Conservation (phyloP, 495 filamentous ascomycete species). For the Aspergillus asperescens region DNA sequence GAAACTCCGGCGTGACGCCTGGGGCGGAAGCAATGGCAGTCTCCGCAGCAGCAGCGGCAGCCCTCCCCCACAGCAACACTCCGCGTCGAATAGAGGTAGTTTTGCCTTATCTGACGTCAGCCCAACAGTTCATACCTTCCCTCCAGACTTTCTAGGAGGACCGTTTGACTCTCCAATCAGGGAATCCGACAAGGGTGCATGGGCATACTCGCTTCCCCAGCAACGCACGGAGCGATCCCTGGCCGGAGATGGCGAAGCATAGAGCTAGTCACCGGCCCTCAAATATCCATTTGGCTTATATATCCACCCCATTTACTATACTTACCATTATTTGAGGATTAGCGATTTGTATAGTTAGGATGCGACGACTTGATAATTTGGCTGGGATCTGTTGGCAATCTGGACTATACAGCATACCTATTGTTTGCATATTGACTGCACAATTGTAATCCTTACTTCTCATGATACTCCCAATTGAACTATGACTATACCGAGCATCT, state of each 20-base stretch:
- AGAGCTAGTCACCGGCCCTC: neutral
- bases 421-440: conserved; percentile 4
- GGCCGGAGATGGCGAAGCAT: neutral
- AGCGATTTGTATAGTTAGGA: conserved; percentile 10
- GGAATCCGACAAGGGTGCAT: conserved; percentile 10
- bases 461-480: neutral
- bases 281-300: neutral
- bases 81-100: conserved; percentile 35
- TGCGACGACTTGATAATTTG: conserved; percentile 5
- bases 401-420: neutral
- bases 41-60: conserved; percentile 60
- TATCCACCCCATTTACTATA: conserved; percentile 10
- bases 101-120: conserved; percentile 37
- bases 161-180: conserved; percentile 15
- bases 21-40: conserved; percentile 75
- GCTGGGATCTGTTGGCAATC: conserved; percentile 6
- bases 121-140: conserved; percentile 24
- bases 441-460: conserved; percentile 5
- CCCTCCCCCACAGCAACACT: conserved; percentile 38
- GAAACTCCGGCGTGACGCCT: conserved; percentile 67
- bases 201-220: conserved; percentile 5
- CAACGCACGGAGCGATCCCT: conserved; percentile 1
- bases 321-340: neutral
- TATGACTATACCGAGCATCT: too few relatives aligned
- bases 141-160: conserved; percentile 19